Evolutionary conservation across 2,329 filamentous ascomycete genomes (phyloP).

Genomic region (Stylonectria norvegica): DNA sequence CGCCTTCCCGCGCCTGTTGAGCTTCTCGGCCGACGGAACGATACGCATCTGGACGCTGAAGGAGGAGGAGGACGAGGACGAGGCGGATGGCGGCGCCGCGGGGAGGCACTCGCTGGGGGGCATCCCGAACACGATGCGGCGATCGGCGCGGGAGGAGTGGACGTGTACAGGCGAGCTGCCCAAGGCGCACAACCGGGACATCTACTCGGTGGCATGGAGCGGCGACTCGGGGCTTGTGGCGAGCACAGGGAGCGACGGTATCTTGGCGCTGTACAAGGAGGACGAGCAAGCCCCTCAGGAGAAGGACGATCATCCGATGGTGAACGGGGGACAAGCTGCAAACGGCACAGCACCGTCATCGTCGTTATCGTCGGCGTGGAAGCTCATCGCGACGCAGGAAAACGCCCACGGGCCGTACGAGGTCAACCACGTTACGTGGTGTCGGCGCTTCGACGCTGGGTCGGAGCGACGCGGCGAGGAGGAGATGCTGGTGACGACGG

Average conservation of each 20-base stretch:
- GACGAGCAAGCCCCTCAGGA: conserved; percentile 13
- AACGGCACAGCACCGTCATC: conserved; percentile 8
- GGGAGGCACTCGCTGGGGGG: conserved; percentile 48
- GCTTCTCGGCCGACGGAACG: conserved; percentile 80
- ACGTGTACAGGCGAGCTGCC: conserved; percentile 73
- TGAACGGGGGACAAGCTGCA: conserved; percentile 6
- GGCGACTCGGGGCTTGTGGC: conserved; percentile 70
- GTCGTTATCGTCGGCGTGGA: conserved; percentile 58
- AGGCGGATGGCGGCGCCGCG: conserved; percentile 22
- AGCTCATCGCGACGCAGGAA: conserved; percentile 62
- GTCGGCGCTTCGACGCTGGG: conserved; percentile 67
- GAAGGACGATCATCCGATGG: conserved; percentile 30
- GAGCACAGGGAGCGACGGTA: conserved; percentile 85
- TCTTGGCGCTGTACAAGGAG: conserved; percentile 68
- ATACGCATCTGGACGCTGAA: conserved; percentile 75
- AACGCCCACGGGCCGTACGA: conserved; percentile 89
- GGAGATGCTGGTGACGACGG: conserved; percentile 86
- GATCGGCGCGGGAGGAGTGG: conserved; percentile 78
- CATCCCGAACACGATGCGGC: conserved; percentile 88
- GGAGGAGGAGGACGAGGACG: conserved; percentile 48
- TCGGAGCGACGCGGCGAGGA: conserved; percentile 55
- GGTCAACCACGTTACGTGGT: conserved; percentile 90
- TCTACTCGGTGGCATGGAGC: conserved; percentile 88
- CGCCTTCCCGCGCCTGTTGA: conserved; percentile 66
- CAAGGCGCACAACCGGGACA: conserved; percentile 68